Conservation (phyloP, 164 flowering plant genomes). For the Chimonanthus salicifolius region DNA sequence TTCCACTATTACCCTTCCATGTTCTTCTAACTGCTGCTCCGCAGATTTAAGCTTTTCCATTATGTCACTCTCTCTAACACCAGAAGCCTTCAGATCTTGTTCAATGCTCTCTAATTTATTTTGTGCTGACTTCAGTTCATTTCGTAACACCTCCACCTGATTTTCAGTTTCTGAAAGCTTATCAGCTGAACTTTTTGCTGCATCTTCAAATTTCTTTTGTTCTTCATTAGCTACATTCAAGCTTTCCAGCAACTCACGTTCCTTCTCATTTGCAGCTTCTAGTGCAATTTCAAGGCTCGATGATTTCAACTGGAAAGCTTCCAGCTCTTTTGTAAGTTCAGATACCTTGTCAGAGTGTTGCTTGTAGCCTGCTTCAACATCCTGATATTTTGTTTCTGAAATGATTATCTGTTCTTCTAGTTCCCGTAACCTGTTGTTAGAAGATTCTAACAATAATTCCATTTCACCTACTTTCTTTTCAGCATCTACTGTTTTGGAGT, state of each 20-base stretch:
- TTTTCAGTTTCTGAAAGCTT: conserved; percentile 64
- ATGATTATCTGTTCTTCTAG: conserved; percentile 63
- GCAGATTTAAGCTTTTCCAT: conserved; percentile 62
- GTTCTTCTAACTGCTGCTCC: conserved; percentile 49
- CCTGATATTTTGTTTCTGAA: conserved; percentile 46
- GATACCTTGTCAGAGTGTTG: conserved; percentile 35
- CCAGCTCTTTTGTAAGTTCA: conserved; percentile 54
- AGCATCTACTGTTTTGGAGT: conserved; percentile 59
- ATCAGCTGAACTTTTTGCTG: conserved; percentile 25
- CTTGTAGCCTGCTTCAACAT: conserved; percentile 52
- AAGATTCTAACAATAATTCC: conserved; percentile 58
- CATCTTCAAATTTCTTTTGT: conserved; percentile 47
- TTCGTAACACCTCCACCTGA: conserved; percentile 38
- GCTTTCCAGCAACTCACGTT: conserved; percentile 45
- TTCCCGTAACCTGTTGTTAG: conserved; percentile 62
- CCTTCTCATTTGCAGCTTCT: conserved; percentile 51
- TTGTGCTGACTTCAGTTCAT: conserved; percentile 46
- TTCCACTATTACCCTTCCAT: conserved; percentile 39
- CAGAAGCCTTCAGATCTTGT: conserved; percentile 44
- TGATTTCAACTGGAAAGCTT: conserved; percentile 42
- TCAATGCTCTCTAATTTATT: conserved; percentile 50
- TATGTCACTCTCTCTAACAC: conserved; percentile 48
- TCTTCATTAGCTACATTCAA: conserved; percentile 46
- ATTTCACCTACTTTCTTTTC: conserved; percentile 55
- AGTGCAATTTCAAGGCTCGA: conserved; percentile 59